These are phyloP conservation scores for Ceratocystis diversiconidia DNA, from an alignment of 2,329 filamentous ascomycete species.

Conservation along the genomic window DNA sequence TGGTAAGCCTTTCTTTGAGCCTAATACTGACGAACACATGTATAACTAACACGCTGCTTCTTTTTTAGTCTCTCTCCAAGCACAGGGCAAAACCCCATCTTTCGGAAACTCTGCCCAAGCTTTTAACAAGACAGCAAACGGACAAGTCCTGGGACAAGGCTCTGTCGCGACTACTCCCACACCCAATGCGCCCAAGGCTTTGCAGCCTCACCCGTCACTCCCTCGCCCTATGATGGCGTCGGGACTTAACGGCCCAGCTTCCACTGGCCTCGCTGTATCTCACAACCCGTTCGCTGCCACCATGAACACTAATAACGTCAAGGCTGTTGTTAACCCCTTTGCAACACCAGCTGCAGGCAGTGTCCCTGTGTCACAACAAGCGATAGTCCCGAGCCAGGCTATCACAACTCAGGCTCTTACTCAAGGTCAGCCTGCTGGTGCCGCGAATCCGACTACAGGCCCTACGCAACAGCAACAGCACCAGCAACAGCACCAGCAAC, in stretches of 20 bases:
- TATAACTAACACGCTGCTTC: background rate
- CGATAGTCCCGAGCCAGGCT: background rate
- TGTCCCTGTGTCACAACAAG: background rate
- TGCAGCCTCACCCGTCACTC: conserved; percentile 9
- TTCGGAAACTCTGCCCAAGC: background rate
- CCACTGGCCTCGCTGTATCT: background rate
- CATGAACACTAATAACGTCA: background rate
- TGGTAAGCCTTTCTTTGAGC: background rate
- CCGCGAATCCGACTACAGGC: background rate
- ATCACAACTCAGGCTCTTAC: background rate
- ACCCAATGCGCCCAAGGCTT: conserved; percentile 1
- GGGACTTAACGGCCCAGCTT: background rate
- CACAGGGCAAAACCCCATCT: conserved; percentile 14
- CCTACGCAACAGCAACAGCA: conserved; percentile 1
- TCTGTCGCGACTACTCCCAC: conserved; percentile 14
- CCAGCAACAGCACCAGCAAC: conserved; percentile 3
- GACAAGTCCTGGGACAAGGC: conserved; percentile 20
- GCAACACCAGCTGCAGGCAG: background rate
- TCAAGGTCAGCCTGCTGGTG: background rate
- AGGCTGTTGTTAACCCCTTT: conserved; percentile 11
- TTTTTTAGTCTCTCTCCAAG: conserved; percentile 19
- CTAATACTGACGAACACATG: background rate
- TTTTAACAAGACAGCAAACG: conserved; percentile 13
- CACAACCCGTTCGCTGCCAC: conserved; percentile 8
- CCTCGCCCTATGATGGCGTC: conserved; percentile 6